Percentiles rank a stretch among this genome's conserved stretches.
phyloP scores from a whole-genome alignment of 257 asterid species.

The Salvia splendens region DNA sequence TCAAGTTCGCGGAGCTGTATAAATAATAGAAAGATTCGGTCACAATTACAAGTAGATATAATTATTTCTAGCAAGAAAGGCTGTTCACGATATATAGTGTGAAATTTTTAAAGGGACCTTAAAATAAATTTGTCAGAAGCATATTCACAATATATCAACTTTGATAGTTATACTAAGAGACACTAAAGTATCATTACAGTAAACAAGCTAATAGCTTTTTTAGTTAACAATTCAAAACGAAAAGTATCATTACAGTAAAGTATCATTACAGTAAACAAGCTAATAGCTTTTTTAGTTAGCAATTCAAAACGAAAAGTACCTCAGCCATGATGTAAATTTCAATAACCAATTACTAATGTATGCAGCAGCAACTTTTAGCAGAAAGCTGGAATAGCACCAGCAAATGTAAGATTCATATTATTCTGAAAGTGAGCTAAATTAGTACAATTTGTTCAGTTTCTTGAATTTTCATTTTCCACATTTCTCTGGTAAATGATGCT shows the following conservation, averaged over 20 bases:
- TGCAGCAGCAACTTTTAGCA: background rate
- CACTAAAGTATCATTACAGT: background rate
- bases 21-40: constrained; percentile 25
- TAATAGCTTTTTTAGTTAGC: background rate
- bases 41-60: constrained; percentile 20
- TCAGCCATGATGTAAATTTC: background rate
- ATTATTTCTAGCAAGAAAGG: background rate
- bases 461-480: background rate
- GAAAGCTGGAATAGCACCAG: background rate
- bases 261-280: background rate
- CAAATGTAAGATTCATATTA: background rate
- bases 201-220: background rate
- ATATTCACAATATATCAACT: background rate
- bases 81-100: background rate
- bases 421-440: background rate
- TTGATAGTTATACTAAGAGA: background rate
- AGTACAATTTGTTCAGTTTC: constrained; percentile 6
- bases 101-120: background rate
- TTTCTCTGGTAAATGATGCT: background rate
- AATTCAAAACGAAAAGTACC: background rate
- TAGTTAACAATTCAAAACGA: background rate
- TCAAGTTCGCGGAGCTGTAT: constrained; percentile 82
- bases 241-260: background rate
- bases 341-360: background rate
- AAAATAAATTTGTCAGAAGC: background rate